Percentiles rank a stretch among this genome's conserved stretches.
phyloP scores from a whole-genome alignment of 345 rosid genomes.

The Camelina hispida region DNA sequence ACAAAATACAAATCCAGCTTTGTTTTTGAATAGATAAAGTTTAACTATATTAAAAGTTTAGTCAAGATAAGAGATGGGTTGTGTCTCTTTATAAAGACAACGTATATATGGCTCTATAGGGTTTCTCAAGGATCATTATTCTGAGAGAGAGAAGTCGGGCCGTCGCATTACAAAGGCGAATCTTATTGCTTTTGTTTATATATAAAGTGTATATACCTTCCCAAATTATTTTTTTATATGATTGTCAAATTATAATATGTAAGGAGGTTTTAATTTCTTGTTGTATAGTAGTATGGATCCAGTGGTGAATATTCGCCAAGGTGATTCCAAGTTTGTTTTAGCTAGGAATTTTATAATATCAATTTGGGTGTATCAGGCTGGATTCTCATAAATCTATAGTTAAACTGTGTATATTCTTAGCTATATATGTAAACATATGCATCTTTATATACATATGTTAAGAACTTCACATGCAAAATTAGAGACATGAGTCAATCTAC shows the following conservation, averaged over 20 bases:
- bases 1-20: conserved; percentile 13
- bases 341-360: background rate
- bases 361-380: conserved; percentile 5
- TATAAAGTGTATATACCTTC: conserved; percentile 27
- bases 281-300: conserved; percentile 18
- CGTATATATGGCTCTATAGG: conserved; percentile 61
- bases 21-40: background rate
- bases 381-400: background rate
- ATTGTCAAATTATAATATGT: conserved; percentile 13
- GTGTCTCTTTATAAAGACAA: conserved; percentile 41
- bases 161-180: conserved; percentile 51
- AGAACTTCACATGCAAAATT: no score
- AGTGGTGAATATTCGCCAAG: conserved; percentile 36
- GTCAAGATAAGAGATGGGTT: conserved; percentile 11
- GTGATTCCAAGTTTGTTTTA: conserved; percentile 33
- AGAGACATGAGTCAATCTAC: no score
- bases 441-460: background rate
- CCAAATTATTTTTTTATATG: conserved; percentile 6
- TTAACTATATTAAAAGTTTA: background rate
- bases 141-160: conserved; percentile 31
- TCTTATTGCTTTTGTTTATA: conserved; percentile 44
- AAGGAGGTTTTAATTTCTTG: conserved; percentile 15
- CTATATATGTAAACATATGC: background rate
- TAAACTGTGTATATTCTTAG: background rate
- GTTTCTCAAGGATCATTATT: conserved; percentile 55